These are phyloP conservation scores for Thozetella sp. DNA, from an alignment of 495 filamentous ascomycete genomes.

Conservation along the genomic window DNA sequence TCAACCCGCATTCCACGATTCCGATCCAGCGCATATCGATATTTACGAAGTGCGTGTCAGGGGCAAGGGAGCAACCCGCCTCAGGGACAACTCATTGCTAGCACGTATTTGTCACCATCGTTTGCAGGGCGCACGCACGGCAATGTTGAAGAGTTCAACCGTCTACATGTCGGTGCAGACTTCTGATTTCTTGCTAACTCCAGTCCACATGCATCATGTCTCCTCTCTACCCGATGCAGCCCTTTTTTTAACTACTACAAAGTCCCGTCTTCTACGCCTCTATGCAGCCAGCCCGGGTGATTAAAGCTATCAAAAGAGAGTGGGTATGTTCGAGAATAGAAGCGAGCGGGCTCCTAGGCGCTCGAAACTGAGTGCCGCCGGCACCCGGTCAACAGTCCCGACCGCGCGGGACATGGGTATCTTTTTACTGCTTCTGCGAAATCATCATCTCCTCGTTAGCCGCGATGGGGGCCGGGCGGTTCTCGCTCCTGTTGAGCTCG, in stretches of 20 bases:
- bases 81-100: too few species aligned
- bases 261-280: background rate
- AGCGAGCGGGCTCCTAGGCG: too few species aligned
- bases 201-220: background rate
- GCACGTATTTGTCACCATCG: too few species aligned
- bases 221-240: background rate
- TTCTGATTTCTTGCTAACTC: background rate
- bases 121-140: too few species aligned
- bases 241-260: background rate
- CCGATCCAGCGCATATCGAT: too few species aligned
- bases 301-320: background rate
- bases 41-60: too few species aligned
- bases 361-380: background rate
- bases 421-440: slow-evolving; percentile 37
- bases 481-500: slow-evolving; percentile 34
- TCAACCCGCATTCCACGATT: too few species aligned
- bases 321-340: background rate
- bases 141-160: too few species aligned
- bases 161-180: background rate
- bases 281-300: background rate
- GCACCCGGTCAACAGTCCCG: too few species aligned
- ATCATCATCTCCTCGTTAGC: slow-evolving; percentile 46
- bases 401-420: too few species aligned
- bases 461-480: slow-evolving; percentile 36
- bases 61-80: too few species aligned